Evolutionary conservation across 2,329 filamentous ascomycete species (phyloP), one percentile per base, ranked within the genome.

Genomic region (Fusarium tricinctum): DNA sequence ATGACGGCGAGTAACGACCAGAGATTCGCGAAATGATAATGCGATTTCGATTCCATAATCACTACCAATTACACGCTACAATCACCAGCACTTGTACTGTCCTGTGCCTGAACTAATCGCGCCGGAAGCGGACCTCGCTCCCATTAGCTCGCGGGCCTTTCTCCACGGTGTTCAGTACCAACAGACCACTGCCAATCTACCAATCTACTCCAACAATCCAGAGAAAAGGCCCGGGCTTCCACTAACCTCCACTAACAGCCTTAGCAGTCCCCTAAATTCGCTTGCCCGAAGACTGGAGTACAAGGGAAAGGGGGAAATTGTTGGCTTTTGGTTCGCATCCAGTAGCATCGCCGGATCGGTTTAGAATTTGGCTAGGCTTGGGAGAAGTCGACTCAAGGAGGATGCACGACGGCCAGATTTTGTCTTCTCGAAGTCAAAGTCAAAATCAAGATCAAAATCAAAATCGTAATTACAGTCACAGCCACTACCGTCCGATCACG

Each of bases 241-340:
- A 60, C 67, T 69, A 70, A 69, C 53, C 46, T 62, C 58, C 58
- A 55, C 58, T 62, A 62, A 52, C 52, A 54, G 48, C 44, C 49
- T 63, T 48, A 47, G 58, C 38, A 60, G 63, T 70, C 68, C 68
- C 68, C 68, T 70, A 70, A 63, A 63, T 32, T 59, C 52, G 44
- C 42, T 20, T 40, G 45, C 35, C n/a, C 17, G 9, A 8, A 38
- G 33, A 63, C 52, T 64, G 43, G 49, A 30, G 50, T 44, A 61
- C 65, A 68, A 68, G 53, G 56, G 71, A 71, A 73, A 73, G 66
- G 71, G 70, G 70, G 71, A 61, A 66, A 69, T 74, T 71, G 60
- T 69, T 70, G 54, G 64, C 60, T 68, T 48, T 71, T 62, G 56
- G 65, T 53, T 69, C 57, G 62, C 59, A 70, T 61, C 61, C 49